Evolutionary conservation across 331 rosid species (phyloP).

Genomic region (Pyracantha coccinea): DNA sequence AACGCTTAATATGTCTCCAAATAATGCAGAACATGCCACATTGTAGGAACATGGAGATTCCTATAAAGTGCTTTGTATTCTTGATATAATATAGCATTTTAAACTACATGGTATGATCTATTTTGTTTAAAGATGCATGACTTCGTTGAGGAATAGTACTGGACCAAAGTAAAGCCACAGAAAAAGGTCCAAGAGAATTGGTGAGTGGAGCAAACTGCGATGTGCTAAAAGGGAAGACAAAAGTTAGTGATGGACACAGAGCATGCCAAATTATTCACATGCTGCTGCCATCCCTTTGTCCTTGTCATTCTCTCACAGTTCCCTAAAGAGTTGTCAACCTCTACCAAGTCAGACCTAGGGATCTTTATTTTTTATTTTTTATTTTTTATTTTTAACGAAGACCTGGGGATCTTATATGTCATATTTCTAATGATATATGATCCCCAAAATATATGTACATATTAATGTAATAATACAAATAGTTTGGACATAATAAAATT

Average conservation of each 20-base stretch:
- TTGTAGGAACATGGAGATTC: not conserved
- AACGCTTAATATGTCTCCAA: not conserved
- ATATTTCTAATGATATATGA: not conserved
- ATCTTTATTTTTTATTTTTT: too few relatives aligned
- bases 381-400: too few relatives aligned
- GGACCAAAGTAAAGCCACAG: not conserved
- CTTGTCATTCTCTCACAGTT: not conserved
- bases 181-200: not conserved
- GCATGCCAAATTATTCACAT: not conserved
- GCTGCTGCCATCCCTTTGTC: not conserved
- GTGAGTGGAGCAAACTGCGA: not conserved
- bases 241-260: slow-evolving; percentile 3
- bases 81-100: not conserved
- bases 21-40: not conserved
- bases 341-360: not conserved
- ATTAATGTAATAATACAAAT: too few relatives aligned
- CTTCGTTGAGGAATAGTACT: not conserved
- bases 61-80: not conserved
- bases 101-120: not conserved
- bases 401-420: too few relatives aligned
- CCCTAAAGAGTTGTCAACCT: too few relatives aligned
- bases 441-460: too few relatives aligned
- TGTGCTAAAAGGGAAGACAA: slow-evolving; percentile 8
- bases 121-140: not conserved
- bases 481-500: too few relatives aligned